Conservation (phyloP, 352 stramenopile genomes). For the Phytophthora palmivora region DNA sequence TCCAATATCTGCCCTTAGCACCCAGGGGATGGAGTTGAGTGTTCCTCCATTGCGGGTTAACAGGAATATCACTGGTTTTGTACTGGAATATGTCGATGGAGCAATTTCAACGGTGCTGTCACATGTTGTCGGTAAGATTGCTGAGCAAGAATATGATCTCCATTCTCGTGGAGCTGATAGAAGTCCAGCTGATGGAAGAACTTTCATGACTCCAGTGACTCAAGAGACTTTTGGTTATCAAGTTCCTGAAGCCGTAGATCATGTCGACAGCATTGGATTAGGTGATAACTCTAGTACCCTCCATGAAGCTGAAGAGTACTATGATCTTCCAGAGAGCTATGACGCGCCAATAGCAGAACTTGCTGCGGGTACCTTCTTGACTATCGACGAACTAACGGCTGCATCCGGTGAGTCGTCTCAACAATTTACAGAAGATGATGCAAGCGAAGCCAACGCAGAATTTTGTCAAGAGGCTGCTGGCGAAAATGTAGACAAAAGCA, state of each 20-base stretch:
- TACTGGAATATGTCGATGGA: background rate
- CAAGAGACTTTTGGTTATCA: background rate
- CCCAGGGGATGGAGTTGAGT: too few relatives aligned
- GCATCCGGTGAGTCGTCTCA: background rate
- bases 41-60: background rate
- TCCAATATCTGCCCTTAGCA: too few relatives aligned
- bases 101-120: slow-evolving; percentile 5
- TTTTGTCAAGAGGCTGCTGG: background rate
- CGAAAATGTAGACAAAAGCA: background rate
- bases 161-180: background rate
- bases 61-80: background rate
- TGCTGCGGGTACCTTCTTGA: background rate
- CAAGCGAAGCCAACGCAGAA: background rate
- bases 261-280: background rate
- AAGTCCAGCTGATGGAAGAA: background rate
- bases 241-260: background rate
- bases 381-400: background rate
- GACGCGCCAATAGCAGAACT: background rate
- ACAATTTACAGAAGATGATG: background rate
- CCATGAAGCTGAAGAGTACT: background rate
- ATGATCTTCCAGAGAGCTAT: background rate
- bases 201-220: too few relatives aligned
- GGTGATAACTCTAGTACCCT: background rate
- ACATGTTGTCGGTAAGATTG: slow-evolving; percentile 8
- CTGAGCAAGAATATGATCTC: background rate